phyloP scores from a whole-genome alignment of 2,329 filamentous ascomycete species.

The Penicillium expansum region DNA sequence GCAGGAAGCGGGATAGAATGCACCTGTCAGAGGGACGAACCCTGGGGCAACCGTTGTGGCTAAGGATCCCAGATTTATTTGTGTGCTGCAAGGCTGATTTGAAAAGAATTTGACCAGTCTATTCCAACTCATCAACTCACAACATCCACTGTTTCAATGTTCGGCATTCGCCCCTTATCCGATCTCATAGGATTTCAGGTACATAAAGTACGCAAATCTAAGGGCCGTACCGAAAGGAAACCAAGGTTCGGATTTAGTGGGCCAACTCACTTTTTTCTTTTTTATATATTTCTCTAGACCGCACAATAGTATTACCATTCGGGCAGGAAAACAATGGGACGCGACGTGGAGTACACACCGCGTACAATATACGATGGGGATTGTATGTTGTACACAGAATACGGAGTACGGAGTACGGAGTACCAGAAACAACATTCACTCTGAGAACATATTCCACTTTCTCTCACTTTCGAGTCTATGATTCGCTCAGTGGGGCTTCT shows the following conservation, averaged over 20 bases:
- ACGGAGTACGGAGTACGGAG: too few relatives aligned
- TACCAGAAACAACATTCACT: neutral
- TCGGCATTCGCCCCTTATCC: slow-evolving; percentile 1
- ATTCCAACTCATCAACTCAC: neutral
- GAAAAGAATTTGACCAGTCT: neutral
- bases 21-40: slow-evolving; percentile 25
- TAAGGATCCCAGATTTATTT: slow-evolving; percentile 13
- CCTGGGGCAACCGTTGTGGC: slow-evolving; percentile 27
- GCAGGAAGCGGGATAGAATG: slow-evolving; percentile 14
- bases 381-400: slow-evolving; percentile 7
- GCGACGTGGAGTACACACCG: slow-evolving; percentile 6
- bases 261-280: neutral
- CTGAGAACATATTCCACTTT: neutral
- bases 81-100: neutral
- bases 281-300: neutral
- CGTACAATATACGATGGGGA: neutral
- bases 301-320: neutral
- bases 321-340: neutral
- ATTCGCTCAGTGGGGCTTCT: slow-evolving; percentile 1
- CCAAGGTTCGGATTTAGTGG: slow-evolving; percentile 10
- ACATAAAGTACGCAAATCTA: neutral
- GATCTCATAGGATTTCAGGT: slow-evolving; percentile 2
- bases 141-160: slow-evolving; percentile 4
- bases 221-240: slow-evolving; percentile 22
- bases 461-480: neutral